Evolutionary conservation across 148 eudicot genomes (phyloP), one percentile per base, ranked within the genome.

Genomic region (Polygonum maritimum): DNA sequence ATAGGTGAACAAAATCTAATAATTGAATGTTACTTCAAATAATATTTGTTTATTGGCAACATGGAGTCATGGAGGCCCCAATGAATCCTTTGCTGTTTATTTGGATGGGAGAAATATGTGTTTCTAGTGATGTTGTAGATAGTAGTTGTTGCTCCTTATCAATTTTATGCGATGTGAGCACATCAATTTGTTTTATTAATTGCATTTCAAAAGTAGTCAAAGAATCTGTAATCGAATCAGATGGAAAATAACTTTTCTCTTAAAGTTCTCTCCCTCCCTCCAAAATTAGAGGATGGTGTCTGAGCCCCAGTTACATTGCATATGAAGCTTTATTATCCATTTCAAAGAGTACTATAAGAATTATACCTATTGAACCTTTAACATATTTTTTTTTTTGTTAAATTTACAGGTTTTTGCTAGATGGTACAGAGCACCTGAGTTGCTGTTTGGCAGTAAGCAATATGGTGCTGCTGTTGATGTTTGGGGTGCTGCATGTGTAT

Each of bases 401-500:
- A 65, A 62, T 69, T 19, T 13, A 69, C 78, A 95, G 98, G 98
- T 95, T 21, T 95, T 95, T 88, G 98, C 98, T 21, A 86, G 97
- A 80, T 95, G 98, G 98, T 95, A 95, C 80, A 89, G 98, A 82
- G 96, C 98, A 5, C 98, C 98, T 26, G 98, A 95, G 86, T 79
- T 95, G 67, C 79, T 95, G 81, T 95, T 95, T 87, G 98, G 98
- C 75, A 91, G 92, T 76, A 95, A 92, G 85, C 96, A 91, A 63
- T 95, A 95, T 80, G 98, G 98, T 80, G 90, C 98, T 71, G 98
- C 90, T 21, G 98, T 95, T 63, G 98, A 95, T 88, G 86, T 95
- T 49, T 95, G 98, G 98, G 98, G 94, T 82, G 98, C 98, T 71
- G 97, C 97, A 55, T 95, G 98, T 82, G 93, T 95, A 47, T 95